These are phyloP conservation scores for Zygosaccharomyces kombuchaensis DNA, from an alignment of 805 yeast species.

Conservation along the genomic window DNA sequence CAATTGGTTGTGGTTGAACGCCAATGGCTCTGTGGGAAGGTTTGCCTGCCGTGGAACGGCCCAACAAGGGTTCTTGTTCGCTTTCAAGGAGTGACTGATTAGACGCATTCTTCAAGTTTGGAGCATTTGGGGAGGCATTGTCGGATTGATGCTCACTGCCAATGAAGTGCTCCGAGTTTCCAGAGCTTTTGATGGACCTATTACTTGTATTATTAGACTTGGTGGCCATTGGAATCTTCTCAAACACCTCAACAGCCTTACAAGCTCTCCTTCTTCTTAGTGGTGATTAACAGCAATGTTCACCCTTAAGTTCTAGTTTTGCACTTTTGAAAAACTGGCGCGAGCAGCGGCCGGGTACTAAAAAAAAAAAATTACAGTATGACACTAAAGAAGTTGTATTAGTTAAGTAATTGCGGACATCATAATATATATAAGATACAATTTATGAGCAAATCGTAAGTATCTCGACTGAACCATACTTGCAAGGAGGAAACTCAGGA, in stretches of 20 bases:
- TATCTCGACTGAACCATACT: too few relatives aligned
- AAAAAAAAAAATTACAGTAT: background rate
- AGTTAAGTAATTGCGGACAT: too few relatives aligned
- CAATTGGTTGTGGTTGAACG: slow-evolving; percentile 9
- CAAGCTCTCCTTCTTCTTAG: background rate
- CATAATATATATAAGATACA: too few relatives aligned
- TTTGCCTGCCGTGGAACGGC: slow-evolving; percentile 10
- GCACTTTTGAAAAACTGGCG: background rate
- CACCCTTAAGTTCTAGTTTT: background rate
- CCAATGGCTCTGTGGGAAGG: slow-evolving; percentile 23
- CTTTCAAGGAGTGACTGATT: slow-evolving; percentile 1
- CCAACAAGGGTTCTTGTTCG: slow-evolving; percentile 12
- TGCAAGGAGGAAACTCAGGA: too few relatives aligned
- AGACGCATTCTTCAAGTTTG: slow-evolving; percentile 1
- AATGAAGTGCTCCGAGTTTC: slow-evolving; percentile 6
- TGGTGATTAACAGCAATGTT: background rate
- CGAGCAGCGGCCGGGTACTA: slow-evolving; percentile 1
- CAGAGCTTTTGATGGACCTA: slow-evolving; percentile 16
- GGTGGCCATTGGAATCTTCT: slow-evolving; percentile 9
- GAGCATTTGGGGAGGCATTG: slow-evolving; percentile 3
- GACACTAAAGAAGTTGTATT: background rate
- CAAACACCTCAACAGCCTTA: background rate
- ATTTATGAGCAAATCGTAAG: too few relatives aligned
- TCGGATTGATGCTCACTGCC: slow-evolving; percentile 4
- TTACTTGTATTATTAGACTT: slow-evolving; percentile 16